Conservation (phyloP, 352 stramenopile genomes). For the Globisporangium lucens region DNA sequence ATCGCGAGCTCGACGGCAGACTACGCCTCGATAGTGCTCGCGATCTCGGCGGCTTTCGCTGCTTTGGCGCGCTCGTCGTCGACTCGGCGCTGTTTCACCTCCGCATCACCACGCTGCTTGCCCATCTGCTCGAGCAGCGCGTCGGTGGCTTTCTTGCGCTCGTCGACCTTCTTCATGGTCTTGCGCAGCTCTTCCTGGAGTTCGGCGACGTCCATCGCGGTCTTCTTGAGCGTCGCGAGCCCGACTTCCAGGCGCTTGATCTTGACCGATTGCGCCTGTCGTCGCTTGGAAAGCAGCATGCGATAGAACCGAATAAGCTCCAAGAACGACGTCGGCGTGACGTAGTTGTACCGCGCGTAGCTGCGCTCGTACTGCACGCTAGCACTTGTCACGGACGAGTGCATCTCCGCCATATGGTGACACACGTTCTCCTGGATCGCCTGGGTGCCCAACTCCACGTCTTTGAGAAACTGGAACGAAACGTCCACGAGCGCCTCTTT, state of each 20-base stretch:
- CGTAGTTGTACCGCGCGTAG: constrained; percentile 88
- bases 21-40: constrained; percentile 64
- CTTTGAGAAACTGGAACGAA: constrained; percentile 79
- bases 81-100: constrained; percentile 80
- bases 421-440: constrained; percentile 90
- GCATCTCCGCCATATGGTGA: constrained; percentile 92
- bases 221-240: constrained; percentile 82
- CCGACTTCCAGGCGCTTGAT: constrained; percentile 86
- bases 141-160: constrained; percentile 87
- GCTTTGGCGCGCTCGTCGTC: constrained; percentile 80
- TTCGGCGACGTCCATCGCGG: constrained; percentile 65
- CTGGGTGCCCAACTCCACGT: constrained; percentile 57
- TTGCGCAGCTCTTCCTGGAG: constrained; percentile 84
- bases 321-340: constrained; percentile 91
- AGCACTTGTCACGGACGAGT: constrained; percentile 78
- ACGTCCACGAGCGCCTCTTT: constrained; percentile 87
- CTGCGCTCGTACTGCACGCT: constrained; percentile 74
- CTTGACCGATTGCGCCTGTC: constrained; percentile 45
- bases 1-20: constrained; percentile 68
- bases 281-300: constrained; percentile 58
- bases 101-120: constrained; percentile 85
- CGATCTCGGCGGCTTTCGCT: constrained; percentile 59
- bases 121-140: constrained; percentile 86
- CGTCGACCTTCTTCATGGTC: constrained; percentile 90
- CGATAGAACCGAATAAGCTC: constrained; percentile 93